phyloP scores from a whole-genome alignment of 2,329 filamentous ascomycete genomes.

The Rhytidhysteron rufulum region DNA sequence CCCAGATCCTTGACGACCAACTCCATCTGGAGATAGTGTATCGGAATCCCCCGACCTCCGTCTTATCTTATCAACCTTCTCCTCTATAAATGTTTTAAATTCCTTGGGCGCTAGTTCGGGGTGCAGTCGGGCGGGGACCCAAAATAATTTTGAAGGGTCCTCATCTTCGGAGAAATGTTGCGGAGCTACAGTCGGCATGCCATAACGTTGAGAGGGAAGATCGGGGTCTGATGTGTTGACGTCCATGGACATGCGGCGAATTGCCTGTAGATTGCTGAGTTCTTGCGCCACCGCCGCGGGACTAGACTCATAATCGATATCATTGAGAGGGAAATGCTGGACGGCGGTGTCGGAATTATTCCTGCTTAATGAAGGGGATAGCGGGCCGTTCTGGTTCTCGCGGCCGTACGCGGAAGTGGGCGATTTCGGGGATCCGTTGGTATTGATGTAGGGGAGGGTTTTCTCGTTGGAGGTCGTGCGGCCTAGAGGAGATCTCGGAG shows the following conservation, averaged over 20 bases:
- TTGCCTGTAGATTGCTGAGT: conserved; percentile 84
- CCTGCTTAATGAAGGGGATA: conserved; percentile 37
- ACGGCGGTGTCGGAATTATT: conserved; percentile 44
- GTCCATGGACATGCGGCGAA: conserved; percentile 93
- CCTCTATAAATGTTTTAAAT: conserved; percentile 95
- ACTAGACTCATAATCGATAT: conserved; percentile 85
- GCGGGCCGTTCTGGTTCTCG: conserved; percentile 15
- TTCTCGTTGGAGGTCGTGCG: conserved; percentile 31
- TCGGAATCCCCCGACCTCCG: conserved; percentile 69
- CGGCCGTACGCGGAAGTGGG: conserved; percentile 12
- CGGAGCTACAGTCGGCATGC: conserved; percentile 66
- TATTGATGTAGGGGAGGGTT: conserved; percentile 7
- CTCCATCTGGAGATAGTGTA: conserved; percentile 57
- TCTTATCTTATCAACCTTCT: conserved; percentile 84
- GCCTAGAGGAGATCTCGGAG: conserved; percentile 38
- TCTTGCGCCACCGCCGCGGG: conserved; percentile 88
- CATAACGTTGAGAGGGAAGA: conserved; percentile 60
- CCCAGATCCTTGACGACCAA: conserved; percentile 52
- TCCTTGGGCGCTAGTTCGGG: conserved; percentile 93
- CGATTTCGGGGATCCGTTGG: conserved; percentile 14
- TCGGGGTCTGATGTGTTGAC: conserved; percentile 69
- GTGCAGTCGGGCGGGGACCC: conserved; percentile 92
- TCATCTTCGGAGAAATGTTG: conserved; percentile 68
- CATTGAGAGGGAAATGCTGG: conserved; percentile 68
- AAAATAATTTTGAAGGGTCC: conserved; percentile 83